Evolutionary conservation across 1,284 basidiomycete genomes (phyloP).

Genomic region (Farysia itapuensis): DNA sequence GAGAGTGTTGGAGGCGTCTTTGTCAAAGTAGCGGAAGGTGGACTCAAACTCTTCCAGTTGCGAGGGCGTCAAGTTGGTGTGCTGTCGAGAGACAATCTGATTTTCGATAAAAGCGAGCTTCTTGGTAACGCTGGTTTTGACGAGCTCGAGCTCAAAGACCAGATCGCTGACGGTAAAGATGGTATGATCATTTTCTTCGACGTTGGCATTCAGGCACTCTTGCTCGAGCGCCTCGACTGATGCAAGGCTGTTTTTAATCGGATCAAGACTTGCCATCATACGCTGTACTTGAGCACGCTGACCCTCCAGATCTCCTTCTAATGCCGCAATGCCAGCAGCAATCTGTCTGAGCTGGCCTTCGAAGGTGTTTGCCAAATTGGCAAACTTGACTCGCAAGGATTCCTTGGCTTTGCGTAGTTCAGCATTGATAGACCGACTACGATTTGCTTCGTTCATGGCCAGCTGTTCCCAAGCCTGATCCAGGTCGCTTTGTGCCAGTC

Average conservation of each 20-base stretch:
- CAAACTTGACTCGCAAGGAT: slow-evolving; percentile 77
- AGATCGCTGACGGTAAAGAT: slow-evolving; percentile 87
- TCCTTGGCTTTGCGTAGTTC: slow-evolving; percentile 74
- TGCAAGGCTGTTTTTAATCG: slow-evolving; percentile 26
- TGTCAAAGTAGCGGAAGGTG: slow-evolving; percentile 96
- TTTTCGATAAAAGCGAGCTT: slow-evolving; percentile 95
- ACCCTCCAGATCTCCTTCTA: slow-evolving; percentile 45
- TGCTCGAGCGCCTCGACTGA: slow-evolving; percentile 47
- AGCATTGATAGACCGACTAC: slow-evolving; percentile 84
- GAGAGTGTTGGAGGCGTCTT: slow-evolving; percentile 85
- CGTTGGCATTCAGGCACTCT: slow-evolving; percentile 83
- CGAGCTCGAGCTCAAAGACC: slow-evolving; percentile 81
- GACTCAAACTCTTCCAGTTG: slow-evolving; percentile 96
- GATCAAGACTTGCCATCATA: slow-evolving; percentile 27
- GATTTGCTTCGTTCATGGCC: slow-evolving; percentile 72
- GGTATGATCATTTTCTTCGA: slow-evolving; percentile 96
- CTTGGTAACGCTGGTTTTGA: slow-evolving; percentile 78
- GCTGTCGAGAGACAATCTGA: slow-evolving; percentile 88
- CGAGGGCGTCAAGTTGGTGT: slow-evolving; percentile 89
- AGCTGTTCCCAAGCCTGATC: slow-evolving; percentile 77
- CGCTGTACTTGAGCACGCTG: slow-evolving; percentile 35
- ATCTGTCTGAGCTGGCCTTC: slow-evolving; percentile 62
- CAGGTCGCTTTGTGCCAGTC: slow-evolving; percentile 66
- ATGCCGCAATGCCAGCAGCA: slow-evolving; percentile 26
- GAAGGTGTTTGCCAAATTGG: slow-evolving; percentile 79